Evolutionary conservation across 1,284 basidiomycete genomes (phyloP).

Genomic region (Trichosporon sp.): DNA sequence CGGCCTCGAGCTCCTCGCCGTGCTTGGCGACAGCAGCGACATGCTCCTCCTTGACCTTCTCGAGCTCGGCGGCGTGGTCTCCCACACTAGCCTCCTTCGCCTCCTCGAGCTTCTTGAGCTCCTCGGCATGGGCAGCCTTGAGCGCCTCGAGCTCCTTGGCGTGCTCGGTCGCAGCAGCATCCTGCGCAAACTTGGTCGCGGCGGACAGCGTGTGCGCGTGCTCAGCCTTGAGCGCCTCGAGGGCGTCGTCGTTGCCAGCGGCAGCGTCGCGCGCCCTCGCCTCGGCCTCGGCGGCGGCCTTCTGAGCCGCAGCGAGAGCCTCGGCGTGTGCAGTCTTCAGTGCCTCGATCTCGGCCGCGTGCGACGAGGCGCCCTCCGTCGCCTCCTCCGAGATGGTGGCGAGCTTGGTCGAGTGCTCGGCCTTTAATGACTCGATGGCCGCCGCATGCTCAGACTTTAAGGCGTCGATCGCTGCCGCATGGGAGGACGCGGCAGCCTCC

Average conservation of each 20-base stretch:
- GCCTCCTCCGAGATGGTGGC: not conserved
- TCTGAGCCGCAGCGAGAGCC: not conserved
- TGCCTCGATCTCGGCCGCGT: conserved; percentile 14
- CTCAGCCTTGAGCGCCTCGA: conserved; percentile 9
- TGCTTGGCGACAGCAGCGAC: conserved; percentile 10
- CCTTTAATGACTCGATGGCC: conserved; percentile 19
- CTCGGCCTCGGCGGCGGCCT: not conserved
- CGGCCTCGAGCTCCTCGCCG: conserved; percentile 16
- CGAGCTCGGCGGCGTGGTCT: conserved; percentile 26
- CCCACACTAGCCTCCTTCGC: conserved; percentile 16
- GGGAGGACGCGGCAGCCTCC: not conserved
- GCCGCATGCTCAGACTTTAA: conserved; percentile 11
- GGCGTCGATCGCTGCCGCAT: conserved; percentile 14
- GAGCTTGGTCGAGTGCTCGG: conserved; percentile 4
- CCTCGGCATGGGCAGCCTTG: conserved; percentile 18
- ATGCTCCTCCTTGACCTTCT: conserved; percentile 24
- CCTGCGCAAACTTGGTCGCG: conserved; percentile 22
- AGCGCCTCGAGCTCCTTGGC: conserved; percentile 7
- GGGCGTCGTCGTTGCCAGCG: conserved; percentile 5
- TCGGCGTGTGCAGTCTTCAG: conserved; percentile 9
- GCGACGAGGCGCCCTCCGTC: not conserved
- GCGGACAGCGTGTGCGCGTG: conserved; percentile 19
- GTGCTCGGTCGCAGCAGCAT: conserved; percentile 8
- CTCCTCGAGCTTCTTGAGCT: conserved; percentile 13
- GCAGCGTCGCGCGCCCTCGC: conserved; percentile 1